A percentile compares a stretch with the other conserved stretches of the same genome.
phyloP scores from a whole-genome alignment of 805 yeast genomes.

The Saccharomyces mikatae region DNA sequence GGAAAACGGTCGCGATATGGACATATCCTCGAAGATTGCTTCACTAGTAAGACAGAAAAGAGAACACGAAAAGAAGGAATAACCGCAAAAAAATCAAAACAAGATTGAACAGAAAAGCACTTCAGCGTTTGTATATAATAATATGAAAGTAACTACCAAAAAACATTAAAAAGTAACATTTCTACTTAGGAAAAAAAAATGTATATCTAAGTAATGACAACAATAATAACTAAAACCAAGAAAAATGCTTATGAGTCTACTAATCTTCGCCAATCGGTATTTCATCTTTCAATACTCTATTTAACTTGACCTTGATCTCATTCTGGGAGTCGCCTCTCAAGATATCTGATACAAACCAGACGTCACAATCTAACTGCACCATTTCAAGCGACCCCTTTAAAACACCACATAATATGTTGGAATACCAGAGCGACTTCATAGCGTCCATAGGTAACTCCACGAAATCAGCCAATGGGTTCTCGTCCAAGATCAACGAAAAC shows the following conservation, averaged over 20 bases:
- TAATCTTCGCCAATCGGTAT: conserved; percentile 94
- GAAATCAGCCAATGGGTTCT: conserved; percentile 89
- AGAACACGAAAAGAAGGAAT: conserved; percentile 18
- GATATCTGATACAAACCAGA: conserved; percentile 66
- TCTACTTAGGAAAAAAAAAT: background rate
- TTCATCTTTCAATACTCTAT: conserved; percentile 77
- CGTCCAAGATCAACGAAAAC: conserved; percentile 64
- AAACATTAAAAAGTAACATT: background rate
- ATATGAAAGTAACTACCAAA: background rate
- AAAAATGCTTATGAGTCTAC: background rate
- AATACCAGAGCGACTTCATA: conserved; percentile 77
- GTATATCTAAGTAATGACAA: background rate
- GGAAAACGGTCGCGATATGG: background rate
- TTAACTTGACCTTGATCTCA: conserved; percentile 65
- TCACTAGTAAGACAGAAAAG: conserved; percentile 22
- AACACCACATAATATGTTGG: conserved; percentile 84
- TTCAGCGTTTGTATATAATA: background rate
- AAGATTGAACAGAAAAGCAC: background rate
- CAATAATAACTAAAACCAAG: background rate
- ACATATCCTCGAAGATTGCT: conserved; percentile 14
- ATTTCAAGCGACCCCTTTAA: conserved; percentile 85
- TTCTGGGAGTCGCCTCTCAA: conserved; percentile 78
- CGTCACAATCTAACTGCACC: conserved; percentile 91
- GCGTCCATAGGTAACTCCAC: conserved; percentile 88
- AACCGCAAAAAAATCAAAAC: background rate